Evolutionary conservation across 495 filamentous ascomycete species (phyloP).

Genomic region (Aspergillus coremiiformis): DNA sequence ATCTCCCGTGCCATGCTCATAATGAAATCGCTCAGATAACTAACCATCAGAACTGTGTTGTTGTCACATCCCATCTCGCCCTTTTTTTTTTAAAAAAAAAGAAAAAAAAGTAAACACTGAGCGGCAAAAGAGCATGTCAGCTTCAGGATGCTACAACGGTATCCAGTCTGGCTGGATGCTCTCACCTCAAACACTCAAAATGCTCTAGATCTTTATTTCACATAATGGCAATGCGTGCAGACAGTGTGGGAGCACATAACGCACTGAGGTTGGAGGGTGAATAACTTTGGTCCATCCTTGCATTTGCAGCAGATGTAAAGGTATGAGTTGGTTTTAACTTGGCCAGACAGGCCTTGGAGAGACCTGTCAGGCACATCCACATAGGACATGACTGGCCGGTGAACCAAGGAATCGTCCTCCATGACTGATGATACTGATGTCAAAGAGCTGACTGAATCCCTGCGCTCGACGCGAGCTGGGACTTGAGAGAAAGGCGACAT

Average conservation of each 20-base stretch:
- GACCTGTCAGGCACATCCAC: not conserved
- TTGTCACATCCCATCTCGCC: not conserved
- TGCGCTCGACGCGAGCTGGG: not conserved
- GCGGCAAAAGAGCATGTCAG: conserved; percentile 1
- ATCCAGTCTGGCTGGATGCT: not conserved
- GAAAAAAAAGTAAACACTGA: not conserved
- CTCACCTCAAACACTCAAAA: conserved; percentile 7
- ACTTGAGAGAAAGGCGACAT: not conserved
- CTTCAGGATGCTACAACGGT: not conserved
- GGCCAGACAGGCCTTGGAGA: not conserved
- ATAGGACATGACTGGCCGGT: not conserved
- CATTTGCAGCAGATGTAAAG: conserved; percentile 39
- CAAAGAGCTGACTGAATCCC: not conserved
- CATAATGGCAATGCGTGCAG: conserved; percentile 23
- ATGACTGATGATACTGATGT: not conserved
- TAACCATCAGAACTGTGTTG: not conserved
- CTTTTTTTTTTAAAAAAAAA: no score
- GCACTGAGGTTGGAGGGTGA: conserved; percentile 26
- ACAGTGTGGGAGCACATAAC: conserved; percentile 26
- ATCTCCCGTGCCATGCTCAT: conserved; percentile 1
- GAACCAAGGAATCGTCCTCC: not conserved
- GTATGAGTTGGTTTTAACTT: conserved; percentile 5
- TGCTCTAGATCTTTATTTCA: conserved; percentile 22
- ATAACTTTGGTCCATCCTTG: conserved; percentile 36
- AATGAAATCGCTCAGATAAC: conserved; percentile 5